Evolutionary conservation across 148 eudicot genomes (phyloP), one percentile per base, ranked within the genome.

Genomic region (Spergularia bocconei): DNA sequence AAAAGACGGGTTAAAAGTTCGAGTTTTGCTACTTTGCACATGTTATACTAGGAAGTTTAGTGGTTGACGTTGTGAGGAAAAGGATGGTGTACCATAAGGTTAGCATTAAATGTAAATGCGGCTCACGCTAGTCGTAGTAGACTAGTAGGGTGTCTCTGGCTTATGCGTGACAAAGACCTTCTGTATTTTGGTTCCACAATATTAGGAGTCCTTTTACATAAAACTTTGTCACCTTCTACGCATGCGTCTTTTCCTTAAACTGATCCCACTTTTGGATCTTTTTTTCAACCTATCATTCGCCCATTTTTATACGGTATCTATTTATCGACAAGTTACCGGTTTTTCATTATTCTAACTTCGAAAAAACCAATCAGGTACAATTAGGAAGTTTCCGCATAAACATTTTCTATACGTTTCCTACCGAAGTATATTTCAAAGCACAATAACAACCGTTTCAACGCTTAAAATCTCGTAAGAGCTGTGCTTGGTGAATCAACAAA

Each of bases 171-270:
- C 17, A 8, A 14, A 69, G 72, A 69, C 72, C 23, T 21, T 19
- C 36, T 19, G 5, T 21, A 38, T 51, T 69, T 25, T 13, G 15
- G 21, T 69, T 53, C 60, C 60, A 52, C 53, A 52, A 69, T 29
- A 8, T 53, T 52, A 53, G 72, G 72, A 69, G 16, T 47, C 14
- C 4, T 0, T 10, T 11, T 48, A 25, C 29, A 21, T 11, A 50
- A 68, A 66, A 44, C 15, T 17, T 41, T n/a, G 53, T 67, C 54
- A 67, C 70, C 47, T 67, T 67, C 36, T 29, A 29, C 41, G 72
- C 59, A 69, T 69, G 59, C 59, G 25, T 20, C 14, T 50, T 7
- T 7, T 48, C 4, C 21, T 8, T 53, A 69, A 29, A 29, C 13
- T 14, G 4, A 9, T 52, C 4, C 21, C 60, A 25, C 60, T 52